Percentiles rank a stretch among this genome's conserved stretches.
phyloP scores from a whole-genome alignment of 1,284 basidiomycete genomes.

The Naganishia sp. region DNA sequence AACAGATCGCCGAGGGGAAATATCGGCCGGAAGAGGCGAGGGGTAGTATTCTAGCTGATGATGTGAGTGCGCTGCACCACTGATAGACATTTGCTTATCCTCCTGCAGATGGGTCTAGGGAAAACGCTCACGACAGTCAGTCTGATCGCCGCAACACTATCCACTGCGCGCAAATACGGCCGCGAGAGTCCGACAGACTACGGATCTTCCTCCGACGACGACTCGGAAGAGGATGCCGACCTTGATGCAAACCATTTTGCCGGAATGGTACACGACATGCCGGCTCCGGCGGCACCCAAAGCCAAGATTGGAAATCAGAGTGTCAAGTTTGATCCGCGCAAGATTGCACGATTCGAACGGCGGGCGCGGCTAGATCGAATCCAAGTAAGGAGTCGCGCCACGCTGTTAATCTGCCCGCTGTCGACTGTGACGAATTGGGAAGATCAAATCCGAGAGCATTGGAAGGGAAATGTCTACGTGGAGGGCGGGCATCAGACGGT shows the following conservation, averaged over 20 bases:
- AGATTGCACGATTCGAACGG: slow-evolving; percentile 65
- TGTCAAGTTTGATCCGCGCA: slow-evolving; percentile 60
- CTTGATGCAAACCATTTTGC: slow-evolving; percentile 67
- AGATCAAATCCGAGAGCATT: slow-evolving; percentile 95
- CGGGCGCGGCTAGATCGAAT: slow-evolving; percentile 28
- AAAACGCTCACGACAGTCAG: slow-evolving; percentile 94
- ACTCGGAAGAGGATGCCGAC: slow-evolving; percentile 54
- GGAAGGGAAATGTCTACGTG: slow-evolving; percentile 78
- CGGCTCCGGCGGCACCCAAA: slow-evolving; percentile 52
- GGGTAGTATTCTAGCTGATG: slow-evolving; percentile 89
- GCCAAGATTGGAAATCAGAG: slow-evolving; percentile 49
- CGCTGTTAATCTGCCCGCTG: slow-evolving; percentile 93
- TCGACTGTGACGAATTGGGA: slow-evolving; percentile 99
- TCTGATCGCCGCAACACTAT: slow-evolving; percentile 81
- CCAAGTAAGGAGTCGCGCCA: slow-evolving; percentile 81
- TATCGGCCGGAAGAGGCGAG: slow-evolving; percentile 73
- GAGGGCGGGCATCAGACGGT: slow-evolving; percentile 63
- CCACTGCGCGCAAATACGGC: slow-evolving; percentile 70
- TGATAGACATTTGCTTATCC: neutral
- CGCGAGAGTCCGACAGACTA: slow-evolving; percentile 54
- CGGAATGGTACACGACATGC: slow-evolving; percentile 81
- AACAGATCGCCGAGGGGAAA: slow-evolving; percentile 57
- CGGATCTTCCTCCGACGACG: slow-evolving; percentile 47
- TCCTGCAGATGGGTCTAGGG: slow-evolving; percentile 86
- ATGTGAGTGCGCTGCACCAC: slow-evolving; percentile 62